These are phyloP conservation scores for Mrakia gelida DNA, from an alignment of 768 basidiomycete genomes.

Conservation along the genomic window DNA sequence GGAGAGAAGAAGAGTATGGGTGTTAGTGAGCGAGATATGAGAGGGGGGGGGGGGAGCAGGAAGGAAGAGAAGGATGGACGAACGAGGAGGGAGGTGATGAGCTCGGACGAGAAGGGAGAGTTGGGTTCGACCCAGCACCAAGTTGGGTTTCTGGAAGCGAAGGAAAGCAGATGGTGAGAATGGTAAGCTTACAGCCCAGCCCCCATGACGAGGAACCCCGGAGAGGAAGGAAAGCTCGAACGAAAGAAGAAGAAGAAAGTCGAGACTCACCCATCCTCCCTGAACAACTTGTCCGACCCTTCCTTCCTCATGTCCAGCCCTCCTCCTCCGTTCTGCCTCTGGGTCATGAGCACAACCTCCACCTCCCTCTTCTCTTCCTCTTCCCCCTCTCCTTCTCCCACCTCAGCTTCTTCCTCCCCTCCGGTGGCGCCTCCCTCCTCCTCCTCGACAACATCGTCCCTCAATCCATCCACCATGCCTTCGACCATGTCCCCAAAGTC, in stretches of 20 bases:
- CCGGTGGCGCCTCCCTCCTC: neutral
- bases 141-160: neutral
- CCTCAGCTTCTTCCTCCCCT: slow-evolving; percentile 3
- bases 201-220: too few relatives aligned
- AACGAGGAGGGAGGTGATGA: slow-evolving; percentile 15
- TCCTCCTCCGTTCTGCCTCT: neutral
- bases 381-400: slow-evolving; percentile 15
- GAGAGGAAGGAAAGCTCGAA: too few relatives aligned
- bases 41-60: neutral
- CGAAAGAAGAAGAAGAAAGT: neutral
- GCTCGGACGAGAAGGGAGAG: slow-evolving; percentile 1
- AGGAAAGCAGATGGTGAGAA: neutral
- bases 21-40: too few relatives aligned
- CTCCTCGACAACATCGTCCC: neutral
- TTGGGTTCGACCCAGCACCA: slow-evolving; percentile 31
- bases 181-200: neutral
- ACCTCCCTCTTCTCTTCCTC: slow-evolving; percentile 1
- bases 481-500: slow-evolving; percentile 5
- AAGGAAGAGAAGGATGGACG: neutral
- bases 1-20: neutral
- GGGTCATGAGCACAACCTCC: neutral
- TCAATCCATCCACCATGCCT: neutral
- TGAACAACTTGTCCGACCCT: neutral
- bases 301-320: neutral
- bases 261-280: neutral